Conservation (phyloP, 2,329 filamentous ascomycete species). For the Neonectria magnoliae region DNA sequence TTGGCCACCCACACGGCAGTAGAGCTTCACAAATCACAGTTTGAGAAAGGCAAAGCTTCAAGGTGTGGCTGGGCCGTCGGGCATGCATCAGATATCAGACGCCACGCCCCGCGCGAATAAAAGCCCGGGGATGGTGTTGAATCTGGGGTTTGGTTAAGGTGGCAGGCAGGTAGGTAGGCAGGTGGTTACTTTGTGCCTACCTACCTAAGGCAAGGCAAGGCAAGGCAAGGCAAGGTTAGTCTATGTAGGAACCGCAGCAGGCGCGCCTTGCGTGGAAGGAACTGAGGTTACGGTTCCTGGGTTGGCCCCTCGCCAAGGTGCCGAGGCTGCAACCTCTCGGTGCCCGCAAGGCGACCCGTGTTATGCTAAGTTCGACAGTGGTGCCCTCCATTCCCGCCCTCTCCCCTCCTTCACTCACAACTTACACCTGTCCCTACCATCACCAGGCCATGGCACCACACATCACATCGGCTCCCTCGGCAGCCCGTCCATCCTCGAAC, state of each 20-base stretch:
- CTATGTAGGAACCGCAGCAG: not conserved
- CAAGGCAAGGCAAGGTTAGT: not conserved
- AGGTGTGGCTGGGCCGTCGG: not conserved
- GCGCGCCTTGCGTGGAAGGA: not conserved
- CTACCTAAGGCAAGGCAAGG: not conserved
- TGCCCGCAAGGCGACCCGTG: not conserved
- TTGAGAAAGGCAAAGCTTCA: not conserved
- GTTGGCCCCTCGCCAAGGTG: not conserved
- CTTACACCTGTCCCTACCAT: not conserved
- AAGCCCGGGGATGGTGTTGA: not conserved
- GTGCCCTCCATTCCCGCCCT: not conserved
- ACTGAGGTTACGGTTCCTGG: not conserved
- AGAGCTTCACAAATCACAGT: not conserved
- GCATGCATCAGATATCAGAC: not conserved
- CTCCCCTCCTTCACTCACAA: not conserved
- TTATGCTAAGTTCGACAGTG: not conserved
- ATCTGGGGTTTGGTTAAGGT: not conserved
- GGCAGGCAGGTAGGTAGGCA: not conserved
- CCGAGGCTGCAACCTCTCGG: not conserved
- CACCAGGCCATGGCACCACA: not conserved
- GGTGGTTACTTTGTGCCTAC: not conserved
- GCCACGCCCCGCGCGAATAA: constrained; percentile 1
- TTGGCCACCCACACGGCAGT: not conserved
- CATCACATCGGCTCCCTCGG: not conserved
- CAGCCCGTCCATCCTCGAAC: not conserved